Percentiles rank a stretch among this genome's conserved stretches.
phyloP scores from a whole-genome alignment of 2,329 filamentous ascomycete genomes.

The Nothomitra cinnamomea region DNA sequence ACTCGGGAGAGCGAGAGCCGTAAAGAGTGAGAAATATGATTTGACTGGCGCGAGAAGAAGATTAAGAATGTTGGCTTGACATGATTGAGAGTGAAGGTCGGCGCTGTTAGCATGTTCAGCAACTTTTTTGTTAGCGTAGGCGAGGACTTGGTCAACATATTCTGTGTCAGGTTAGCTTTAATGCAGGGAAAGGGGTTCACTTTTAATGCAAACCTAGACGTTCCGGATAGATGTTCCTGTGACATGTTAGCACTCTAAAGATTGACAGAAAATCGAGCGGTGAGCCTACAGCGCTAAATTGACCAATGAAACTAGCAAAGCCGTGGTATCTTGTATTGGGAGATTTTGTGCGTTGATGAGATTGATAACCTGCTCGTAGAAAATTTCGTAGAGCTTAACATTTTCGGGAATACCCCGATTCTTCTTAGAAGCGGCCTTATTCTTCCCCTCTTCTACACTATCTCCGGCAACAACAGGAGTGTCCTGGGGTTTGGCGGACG shows the following conservation, averaged over 20 bases:
- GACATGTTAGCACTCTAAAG: slow-evolving; percentile 15
- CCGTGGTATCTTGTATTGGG: slow-evolving; percentile 87
- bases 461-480: slow-evolving; percentile 6
- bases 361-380: slow-evolving; percentile 90
- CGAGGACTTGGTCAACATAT: slow-evolving; percentile 86
- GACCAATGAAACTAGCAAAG: slow-evolving; percentile 77
- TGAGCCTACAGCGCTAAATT: slow-evolving; percentile 60
- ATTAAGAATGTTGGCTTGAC: slow-evolving; percentile 76
- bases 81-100: slow-evolving; percentile 76
- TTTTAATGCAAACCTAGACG: slow-evolving; percentile 32
- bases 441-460: slow-evolving; percentile 13
- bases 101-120: slow-evolving; percentile 81
- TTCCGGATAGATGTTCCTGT: slow-evolving; percentile 76
- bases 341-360: slow-evolving; percentile 81
- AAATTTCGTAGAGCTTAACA: slow-evolving; percentile 88
- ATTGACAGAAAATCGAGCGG: background rate
- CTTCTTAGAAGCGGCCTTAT: slow-evolving; percentile 22
- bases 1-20: slow-evolving; percentile 79
- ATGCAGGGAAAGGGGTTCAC: background rate
- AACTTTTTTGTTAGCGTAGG: slow-evolving; percentile 75
- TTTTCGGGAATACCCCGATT: slow-evolving; percentile 48
- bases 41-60: slow-evolving; percentile 83
- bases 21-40: slow-evolving; percentile 86
- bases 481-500: slow-evolving; percentile 1
- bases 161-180: slow-evolving; percentile 27